These are phyloP conservation scores for Jacaranda mimosifolia DNA, from an alignment of 257 asterid species.

Conservation along the genomic window DNA sequence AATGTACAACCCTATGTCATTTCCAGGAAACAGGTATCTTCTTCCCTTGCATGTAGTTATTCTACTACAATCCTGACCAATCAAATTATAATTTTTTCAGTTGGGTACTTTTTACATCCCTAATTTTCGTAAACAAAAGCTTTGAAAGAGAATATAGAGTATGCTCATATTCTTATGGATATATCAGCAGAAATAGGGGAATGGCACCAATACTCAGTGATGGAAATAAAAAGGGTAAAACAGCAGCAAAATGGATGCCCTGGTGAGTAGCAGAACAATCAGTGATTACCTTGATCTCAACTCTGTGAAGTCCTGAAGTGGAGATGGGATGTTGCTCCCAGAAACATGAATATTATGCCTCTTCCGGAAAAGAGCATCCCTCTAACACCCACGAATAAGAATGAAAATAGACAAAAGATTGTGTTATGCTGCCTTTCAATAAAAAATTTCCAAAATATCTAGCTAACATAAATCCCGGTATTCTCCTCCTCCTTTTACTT, in stretches of 20 bases:
- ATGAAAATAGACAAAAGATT: constrained; percentile 3
- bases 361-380: constrained; percentile 82
- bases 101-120: not conserved
- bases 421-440: constrained; percentile 11
- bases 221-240: constrained; percentile 22
- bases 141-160: not conserved
- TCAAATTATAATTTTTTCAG: not conserved
- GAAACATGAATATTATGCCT: constrained; percentile 84
- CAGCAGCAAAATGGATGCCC: not conserved
- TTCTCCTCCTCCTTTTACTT: not conserved
- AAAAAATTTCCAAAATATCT: constrained; percentile 3
- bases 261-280: not conserved
- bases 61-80: not conserved
- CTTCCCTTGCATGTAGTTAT: not conserved
- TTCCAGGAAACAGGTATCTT: not conserved
- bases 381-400: constrained; percentile 50
- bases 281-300: constrained; percentile 66
- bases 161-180: not conserved
- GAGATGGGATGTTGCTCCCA: constrained; percentile 88
- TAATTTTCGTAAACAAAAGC: not conserved
- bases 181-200: not conserved
- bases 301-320: constrained; percentile 72
- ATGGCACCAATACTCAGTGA: not conserved
- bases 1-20: too few species aligned
- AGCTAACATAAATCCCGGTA: not conserved